Percentiles rank a stretch among this genome's conserved stretches.
These are phyloP conservation scores for Jatropha podagrica DNA, from an alignment of 441 rosid genomes.

Conservation along the genomic window DNA sequence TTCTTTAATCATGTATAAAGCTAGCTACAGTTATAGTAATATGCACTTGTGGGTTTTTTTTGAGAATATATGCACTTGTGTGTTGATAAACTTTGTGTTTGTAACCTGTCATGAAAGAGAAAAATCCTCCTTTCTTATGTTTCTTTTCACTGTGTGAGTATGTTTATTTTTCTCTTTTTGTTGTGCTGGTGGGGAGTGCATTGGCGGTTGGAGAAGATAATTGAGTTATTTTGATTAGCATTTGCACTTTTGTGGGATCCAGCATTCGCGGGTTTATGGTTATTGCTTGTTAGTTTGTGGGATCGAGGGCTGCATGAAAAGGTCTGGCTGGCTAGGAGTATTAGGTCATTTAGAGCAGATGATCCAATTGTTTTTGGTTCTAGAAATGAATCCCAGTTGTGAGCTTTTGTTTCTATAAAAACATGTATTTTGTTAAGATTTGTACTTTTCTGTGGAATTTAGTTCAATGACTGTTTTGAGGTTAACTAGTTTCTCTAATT, in stretches of 20 bases:
- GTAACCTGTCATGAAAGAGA: background rate
- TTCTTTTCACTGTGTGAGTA: background rate
- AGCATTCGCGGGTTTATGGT: background rate
- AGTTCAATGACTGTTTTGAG: background rate
- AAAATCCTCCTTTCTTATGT: background rate
- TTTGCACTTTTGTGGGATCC: background rate
- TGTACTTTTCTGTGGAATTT: background rate
- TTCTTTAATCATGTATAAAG: conserved; percentile 9
- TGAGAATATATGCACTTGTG: no score
- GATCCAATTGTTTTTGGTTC: background rate
- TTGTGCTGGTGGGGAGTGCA: background rate
- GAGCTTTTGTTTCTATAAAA: background rate
- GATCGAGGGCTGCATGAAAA: background rate
- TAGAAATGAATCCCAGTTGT: background rate
- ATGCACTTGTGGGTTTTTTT: no score
- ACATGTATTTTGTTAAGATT: background rate
- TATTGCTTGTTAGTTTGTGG: background rate
- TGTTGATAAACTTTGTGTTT: background rate
- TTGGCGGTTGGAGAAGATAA: background rate
- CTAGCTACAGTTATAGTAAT: background rate
- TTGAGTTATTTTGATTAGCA: background rate
- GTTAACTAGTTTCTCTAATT: background rate
- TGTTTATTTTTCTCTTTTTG: background rate
- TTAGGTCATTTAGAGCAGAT: background rate
- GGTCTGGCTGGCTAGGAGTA: background rate